Base-by-base conservation (phyloP, 2,329 filamentous ascomycete species). In the Xylaria arbuscula region DNA sequence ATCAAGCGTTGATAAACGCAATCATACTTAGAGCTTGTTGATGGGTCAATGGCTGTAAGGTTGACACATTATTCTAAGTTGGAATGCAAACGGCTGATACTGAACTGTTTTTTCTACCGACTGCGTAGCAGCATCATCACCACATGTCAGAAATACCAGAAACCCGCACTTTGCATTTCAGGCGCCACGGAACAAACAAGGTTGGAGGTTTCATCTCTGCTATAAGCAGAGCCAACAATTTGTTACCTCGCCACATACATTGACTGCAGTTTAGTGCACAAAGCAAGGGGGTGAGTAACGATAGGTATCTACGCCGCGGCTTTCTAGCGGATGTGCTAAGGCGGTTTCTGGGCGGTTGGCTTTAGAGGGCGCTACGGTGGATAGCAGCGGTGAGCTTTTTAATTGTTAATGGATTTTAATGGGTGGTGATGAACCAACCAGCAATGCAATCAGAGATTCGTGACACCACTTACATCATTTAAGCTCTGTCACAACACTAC, bases 281-380 rank as follows among this genome's bases (percentile, higher is more conserved):
- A 7, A 19, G 47, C 32, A 54, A 54, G 50, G 50, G 50, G 34
- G 50, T 19, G 28, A 54, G 50, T 19, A 22, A 17, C n/a, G 42
- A 13, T 47, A 19, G n/a, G 19, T 22, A 11, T 13, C 6, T 50
- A 22, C 19, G 15, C 13, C 38, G 11, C 38, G 19, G 22, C n/a
- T 22, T 51, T 32, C 11, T 51, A 13, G 11, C 48, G 48, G 19
- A n/a, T 50, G 47, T 11, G 24, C 22, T 13, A 22, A 48, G 17
- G n/a, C 42, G n/a, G 2, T 19, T 3, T 28, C 5, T 3, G 5
- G 28, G 47, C 9, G 5, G 28, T n/a, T 53, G 50, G 51, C 2
- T 38, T 38, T 15, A 38, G 53, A n/a, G 34, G 34, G 53, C 34
- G 53, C 53, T 55, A 55, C 34, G 45, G 55, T 32, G 38, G 38